Conservation (phyloP, 2,329 filamentous ascomycete genomes). For the Microthyrium microscopicum region DNA sequence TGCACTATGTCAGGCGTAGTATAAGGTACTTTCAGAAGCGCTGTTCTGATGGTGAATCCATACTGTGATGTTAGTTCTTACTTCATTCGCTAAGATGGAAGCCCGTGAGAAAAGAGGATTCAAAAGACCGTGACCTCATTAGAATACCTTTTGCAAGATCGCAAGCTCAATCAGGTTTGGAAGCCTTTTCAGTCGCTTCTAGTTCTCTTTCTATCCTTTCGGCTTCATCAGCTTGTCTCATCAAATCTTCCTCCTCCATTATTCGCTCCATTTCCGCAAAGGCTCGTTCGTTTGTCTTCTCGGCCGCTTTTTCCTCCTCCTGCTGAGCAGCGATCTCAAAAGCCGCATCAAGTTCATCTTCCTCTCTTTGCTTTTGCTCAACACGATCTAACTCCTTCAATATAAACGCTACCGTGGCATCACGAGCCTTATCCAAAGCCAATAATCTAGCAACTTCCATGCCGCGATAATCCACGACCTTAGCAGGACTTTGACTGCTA, state of each 20-base stretch:
- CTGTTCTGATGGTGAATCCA: too few relatives aligned
- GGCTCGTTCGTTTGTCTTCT: not conserved
- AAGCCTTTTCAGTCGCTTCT: slow-evolving; percentile 2
- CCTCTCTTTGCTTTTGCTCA: slow-evolving; percentile 15
- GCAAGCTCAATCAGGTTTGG: too few relatives aligned
- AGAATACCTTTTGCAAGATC: too few relatives aligned
- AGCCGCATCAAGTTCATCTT: not conserved
- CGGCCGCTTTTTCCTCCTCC: not conserved
- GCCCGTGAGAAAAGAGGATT: too few relatives aligned
- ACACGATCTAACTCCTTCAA: slow-evolving; percentile 35
- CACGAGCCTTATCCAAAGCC: slow-evolving; percentile 31
- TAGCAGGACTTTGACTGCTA: slow-evolving; percentile 7
- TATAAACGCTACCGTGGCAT: slow-evolving; percentile 35
- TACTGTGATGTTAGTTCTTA: too few relatives aligned
- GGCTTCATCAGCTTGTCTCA: not conserved
- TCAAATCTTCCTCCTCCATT: not conserved
- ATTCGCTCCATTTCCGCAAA: not conserved
- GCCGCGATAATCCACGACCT: slow-evolving; percentile 20
- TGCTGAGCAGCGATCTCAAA: not conserved
- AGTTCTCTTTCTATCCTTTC: not conserved
- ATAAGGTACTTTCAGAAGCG: too few relatives aligned
- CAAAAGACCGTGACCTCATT: too few relatives aligned
- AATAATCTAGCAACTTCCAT: slow-evolving; percentile 25
- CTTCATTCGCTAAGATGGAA: too few relatives aligned
- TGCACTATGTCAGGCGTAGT: too few relatives aligned